Base-by-base conservation (phyloP, 768 basidiomycete genomes). In the Gelatoporia subvermispora region DNA sequence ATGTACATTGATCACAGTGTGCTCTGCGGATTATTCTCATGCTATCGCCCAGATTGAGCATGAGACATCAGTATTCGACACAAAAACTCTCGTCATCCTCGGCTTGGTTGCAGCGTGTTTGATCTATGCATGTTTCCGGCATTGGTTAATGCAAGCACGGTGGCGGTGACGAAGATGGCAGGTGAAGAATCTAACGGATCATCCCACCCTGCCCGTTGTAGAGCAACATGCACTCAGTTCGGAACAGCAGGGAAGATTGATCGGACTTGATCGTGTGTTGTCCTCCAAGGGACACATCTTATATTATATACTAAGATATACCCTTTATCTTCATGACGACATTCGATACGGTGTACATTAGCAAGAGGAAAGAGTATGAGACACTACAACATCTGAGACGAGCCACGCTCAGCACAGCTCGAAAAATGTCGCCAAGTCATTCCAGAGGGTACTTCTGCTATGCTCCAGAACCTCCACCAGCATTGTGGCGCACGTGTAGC, bases 41-140 rank as follows among this genome's bases (percentile, higher is more conserved):
- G 5, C 25, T 8, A 1, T 44, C 34, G 43, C 31, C 18, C 28
- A 89, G 87, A 76, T 85, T n/a, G 87, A 89, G 55, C 76, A 86
- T 40, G 86, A 89, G 63, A 78, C 78, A 0, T 85, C 86, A 0
- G 71, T 78, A 0, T 63, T 86, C 2, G 76, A 78, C n/a, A 61
- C 75, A 23, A 78, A 67, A 56, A 63, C 68, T 0, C 66, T 85
- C 9, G 59, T 60, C 15, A 51, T 76, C 4, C 37, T 31, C 7
- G 52, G 74, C 2, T 39, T 80, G 13, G 66, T 74, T 0, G 25
- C 66, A 5, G 73, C 75, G 1, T 62, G 67, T 28, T 59, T 76
- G 1, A 58, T 61, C 3, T 84, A 79, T 48, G 57, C 70, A 1
- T 54, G 66, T 1, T 64, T 79, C 49, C 75, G 74, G 21, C 63